Base-by-base conservation (phyloP, 1,139 yeast species). In the Hansenula lynferdii region DNA sequence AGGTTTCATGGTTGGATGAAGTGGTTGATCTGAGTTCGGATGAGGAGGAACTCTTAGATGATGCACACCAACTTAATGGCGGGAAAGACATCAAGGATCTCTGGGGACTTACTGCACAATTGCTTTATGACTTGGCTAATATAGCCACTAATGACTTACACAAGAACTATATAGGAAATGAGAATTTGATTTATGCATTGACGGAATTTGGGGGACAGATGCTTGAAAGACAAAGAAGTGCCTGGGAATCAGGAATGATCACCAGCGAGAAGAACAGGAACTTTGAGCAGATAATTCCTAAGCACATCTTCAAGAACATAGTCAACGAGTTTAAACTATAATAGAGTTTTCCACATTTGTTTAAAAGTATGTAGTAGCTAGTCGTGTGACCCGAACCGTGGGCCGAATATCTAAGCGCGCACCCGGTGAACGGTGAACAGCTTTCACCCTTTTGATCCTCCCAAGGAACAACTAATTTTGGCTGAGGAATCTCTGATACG, bases 101-200 rank as follows among this genome's bases (percentile, higher is more conserved):
- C 4, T 89, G 96, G 97, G 96, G 97, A 0, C 62, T 89, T 34
- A 89, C 96, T 0, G 96, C 96, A 4, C 84, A 85, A 51, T 85
- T 89, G 8, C 60, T 89, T 12, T 84, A 81, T 48, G 96, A 89
- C 56, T 60, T 85, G 26, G 89, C 95, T 6, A 70, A 75, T 39
- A 65, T 85, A 6, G 72, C 76, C 2, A 36, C 41, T 2, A 29
- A 34, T 12, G 38, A 45, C 7, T 37, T 35, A 8, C 32, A 25
- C 23, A 40, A 30, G 16, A 38, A 43, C 31, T 39, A 45, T 35
- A 56, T 74, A 44, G 89, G 87, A 1, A 83, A 82, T 48, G 90
- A 83, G 54, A 84, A 78, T 45, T 59, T 82, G 45, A 79, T 82
- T 28, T 68, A 75, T 58, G 72, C 76, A 25, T 53, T 80, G 20